Evolutionary conservation across 164 flowering plant genomes (phyloP), one percentile per base, ranked within the genome.

Genomic region (Vitis cinerea): DNA sequence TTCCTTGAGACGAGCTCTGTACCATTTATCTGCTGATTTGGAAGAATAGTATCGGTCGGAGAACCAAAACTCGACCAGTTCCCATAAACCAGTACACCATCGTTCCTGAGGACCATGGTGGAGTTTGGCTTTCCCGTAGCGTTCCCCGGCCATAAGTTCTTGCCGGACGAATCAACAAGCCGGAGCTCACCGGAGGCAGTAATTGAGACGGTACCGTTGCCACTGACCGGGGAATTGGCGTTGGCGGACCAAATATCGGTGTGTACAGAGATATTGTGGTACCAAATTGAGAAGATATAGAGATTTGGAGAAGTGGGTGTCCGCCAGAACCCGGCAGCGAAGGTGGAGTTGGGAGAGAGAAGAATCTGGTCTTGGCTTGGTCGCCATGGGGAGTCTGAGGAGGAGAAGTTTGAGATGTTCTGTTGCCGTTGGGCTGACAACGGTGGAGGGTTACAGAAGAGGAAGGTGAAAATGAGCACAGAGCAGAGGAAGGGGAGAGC

Each of bases 201-300:
- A 75, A 88, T 75, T 59, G 37, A 6, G 2, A 89, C 82, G 30
- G 85, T 67, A 2, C 76, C 75, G 4, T 83, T 70, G 10, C 14
- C 2, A 73, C 8, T 27, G 30, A 86, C 65, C 1, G 87, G 84
- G 2, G 79, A 59, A 10, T 70, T 27, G 10, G 9, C 16, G 52
- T 75, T 81, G 37, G 81, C 75, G 0, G 87, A 82, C 92, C 92
- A 90, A 15, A 86, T 82, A 12, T 74, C 61, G 37, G 83, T 70
- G 6, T 2, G 47, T n/a, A 37, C 13, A 6, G 76, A 53, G 66
- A 72, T 54, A 67, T 78, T 76, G 59, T 15, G 50, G 81, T 75
- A 87, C 91, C 89, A 89, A 50, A 91, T 60, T 0, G 90, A 83
- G 86, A 91, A 91, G 67, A 56, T 74, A 73, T 66, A 89, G 69